Base-by-base conservation (phyloP, 768 basidiomycete genomes). In the Suillus variegatus region DNA sequence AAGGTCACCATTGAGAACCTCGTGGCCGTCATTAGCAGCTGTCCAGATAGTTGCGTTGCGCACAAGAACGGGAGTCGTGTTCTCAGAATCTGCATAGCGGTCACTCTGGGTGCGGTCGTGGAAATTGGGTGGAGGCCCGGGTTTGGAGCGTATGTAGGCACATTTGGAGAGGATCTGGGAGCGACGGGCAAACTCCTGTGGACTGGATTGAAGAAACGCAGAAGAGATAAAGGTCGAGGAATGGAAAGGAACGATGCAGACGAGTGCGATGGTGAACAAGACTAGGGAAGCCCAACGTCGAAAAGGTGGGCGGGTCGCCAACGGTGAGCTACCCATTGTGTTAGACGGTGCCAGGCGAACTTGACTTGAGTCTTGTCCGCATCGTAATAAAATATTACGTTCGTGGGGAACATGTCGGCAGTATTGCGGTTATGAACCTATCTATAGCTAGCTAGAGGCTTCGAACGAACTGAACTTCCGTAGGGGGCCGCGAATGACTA, bases 21-120 rank as follows among this genome's bases (percentile, higher is more conserved):
- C 81, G 2, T 86, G 86, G 0, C 93, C 93, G 51, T 90, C 86
- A 35, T 86, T 72, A 28, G 76, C 73, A 9, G 93, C 93, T 1
- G 93, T 95, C 94, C 94, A 96, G 67, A 97, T 84, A 36, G 81
- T 92, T 32, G 88, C 94, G 67, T 94, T 91, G 74, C 81, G 84
- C 63, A 95, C 83, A 58, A 91, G 79, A 6, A 86, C 81, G 2
- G 92, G 81, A 60, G 80, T 80, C 3, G 92, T 91, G 3, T 88
- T 90, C 28, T 20, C 36, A 18, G 51, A 28, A 2, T 78, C 78
- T 10, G 81, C 87, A 69, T 86, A 92, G 5, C 92, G 82, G 73
- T 93, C 91, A 10, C 90, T 92, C 55, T 78, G 73, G 6, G 76
- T 74, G 7, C 91, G 84, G 16, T 72, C 60, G 65, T 81, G 71